A percentile compares a stretch with the other conserved stretches of the same genome.
Conservation (phyloP, 139 green algal genomes). For the Spirogloea muscicola region DNA sequence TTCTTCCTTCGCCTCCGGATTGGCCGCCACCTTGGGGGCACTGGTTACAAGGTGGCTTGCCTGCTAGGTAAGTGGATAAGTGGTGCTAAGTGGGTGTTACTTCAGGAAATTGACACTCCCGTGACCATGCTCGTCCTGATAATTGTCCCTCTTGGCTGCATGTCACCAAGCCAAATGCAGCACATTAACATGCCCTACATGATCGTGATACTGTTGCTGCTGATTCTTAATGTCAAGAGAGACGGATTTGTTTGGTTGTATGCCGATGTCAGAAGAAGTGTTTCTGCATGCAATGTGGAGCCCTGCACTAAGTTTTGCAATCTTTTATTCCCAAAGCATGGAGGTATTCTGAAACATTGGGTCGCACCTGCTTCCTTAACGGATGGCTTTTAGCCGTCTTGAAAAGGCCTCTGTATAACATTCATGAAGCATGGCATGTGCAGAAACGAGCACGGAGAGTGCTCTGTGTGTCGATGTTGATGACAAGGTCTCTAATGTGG, state of each 20-base stretch:
- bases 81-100: not conserved
- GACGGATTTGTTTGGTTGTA: too few species aligned
- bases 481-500: constrained; percentile 24
- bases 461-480: constrained; percentile 17
- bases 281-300: too few species aligned
- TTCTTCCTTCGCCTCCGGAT: constrained; percentile 30
- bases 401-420: too few species aligned
- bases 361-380: not conserved
- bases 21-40: constrained; percentile 12
- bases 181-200: constrained; percentile 2
- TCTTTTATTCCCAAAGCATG: not conserved
- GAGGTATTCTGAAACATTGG: not conserved
- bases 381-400: too few species aligned
- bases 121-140: too few species aligned
- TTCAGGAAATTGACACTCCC: not conserved
- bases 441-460: not conserved
- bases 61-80: not conserved
- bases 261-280: too few species aligned
- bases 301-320: not conserved
- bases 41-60: constrained; percentile 19
- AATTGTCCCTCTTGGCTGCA: too few species aligned
- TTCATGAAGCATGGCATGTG: too few species aligned
- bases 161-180: not conserved
- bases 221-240: too few species aligned
- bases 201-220: not conserved